phyloP scores from a whole-genome alignment of 164 flowering plant species.

The Annona cherimola region DNA sequence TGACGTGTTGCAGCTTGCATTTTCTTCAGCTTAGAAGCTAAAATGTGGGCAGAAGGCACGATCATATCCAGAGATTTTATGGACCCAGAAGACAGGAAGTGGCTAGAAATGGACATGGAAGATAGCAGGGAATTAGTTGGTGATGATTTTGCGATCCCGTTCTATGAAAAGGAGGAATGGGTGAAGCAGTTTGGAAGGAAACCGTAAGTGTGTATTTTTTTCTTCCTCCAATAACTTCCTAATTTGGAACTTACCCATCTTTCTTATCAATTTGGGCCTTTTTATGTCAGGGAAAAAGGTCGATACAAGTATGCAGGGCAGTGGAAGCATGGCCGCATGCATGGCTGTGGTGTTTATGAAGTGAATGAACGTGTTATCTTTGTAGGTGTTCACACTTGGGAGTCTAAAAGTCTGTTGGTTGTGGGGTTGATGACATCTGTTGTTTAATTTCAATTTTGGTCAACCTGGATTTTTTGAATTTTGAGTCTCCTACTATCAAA shows the following conservation, averaged over 20 bases:
- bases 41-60: slow-evolving; percentile 85
- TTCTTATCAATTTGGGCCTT: not conserved
- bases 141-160: slow-evolving; percentile 58
- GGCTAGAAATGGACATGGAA: slow-evolving; percentile 97
- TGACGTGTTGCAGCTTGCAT: not conserved
- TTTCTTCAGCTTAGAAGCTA: slow-evolving; percentile 61
- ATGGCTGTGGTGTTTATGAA: slow-evolving; percentile 94
- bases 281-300: slow-evolving; percentile 74
- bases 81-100: slow-evolving; percentile 79
- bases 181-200: slow-evolving; percentile 52
- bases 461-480: too few species aligned
- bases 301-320: slow-evolving; percentile 92
- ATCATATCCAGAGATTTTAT: slow-evolving; percentile 74
- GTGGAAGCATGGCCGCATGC: slow-evolving; percentile 95
- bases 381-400: slow-evolving; percentile 36
- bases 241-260: not conserved
- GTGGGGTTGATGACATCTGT: too few species aligned
- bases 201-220: slow-evolving; percentile 53
- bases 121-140: slow-evolving; percentile 53
- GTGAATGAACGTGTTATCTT: slow-evolving; percentile 64
- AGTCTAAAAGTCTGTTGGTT: not conserved
- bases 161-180: slow-evolving; percentile 73
- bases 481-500: too few species aligned
- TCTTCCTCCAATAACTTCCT: not conserved
- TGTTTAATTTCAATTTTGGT: too few species aligned